phyloP scores from a whole-genome alignment of 2,329 filamentous ascomycete species.

The Conoideocrella luteorostrata region DNA sequence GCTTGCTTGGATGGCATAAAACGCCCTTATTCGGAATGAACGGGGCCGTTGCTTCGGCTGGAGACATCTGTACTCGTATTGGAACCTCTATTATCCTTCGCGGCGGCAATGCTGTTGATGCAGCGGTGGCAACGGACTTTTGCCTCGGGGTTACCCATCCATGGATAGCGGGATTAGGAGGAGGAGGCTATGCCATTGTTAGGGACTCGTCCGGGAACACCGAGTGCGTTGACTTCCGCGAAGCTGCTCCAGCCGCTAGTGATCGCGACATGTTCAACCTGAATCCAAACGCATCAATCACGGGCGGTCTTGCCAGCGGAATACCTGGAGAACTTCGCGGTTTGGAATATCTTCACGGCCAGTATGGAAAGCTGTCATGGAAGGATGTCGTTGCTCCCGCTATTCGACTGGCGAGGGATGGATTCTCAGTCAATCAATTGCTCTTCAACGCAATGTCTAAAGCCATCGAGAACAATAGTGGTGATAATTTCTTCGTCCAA shows the following conservation, averaged over 20 bases:
- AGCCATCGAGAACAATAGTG: too few relatives aligned
- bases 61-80: background rate
- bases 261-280: conserved; percentile 78
- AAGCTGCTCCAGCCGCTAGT: conserved; percentile 76
- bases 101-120: conserved; percentile 71
- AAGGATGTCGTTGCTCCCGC: conserved; percentile 65
- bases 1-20: too few relatives aligned
- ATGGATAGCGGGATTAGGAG: conserved; percentile 78
- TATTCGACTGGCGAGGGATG: conserved; percentile 63
- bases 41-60: background rate
- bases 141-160: conserved; percentile 70
- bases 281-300: conserved; percentile 58
- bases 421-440: conserved; percentile 44
- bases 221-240: conserved; percentile 84
- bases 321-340: conserved; percentile 72
- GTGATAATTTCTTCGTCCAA: conserved; percentile 58
- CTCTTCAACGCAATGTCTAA: conserved; percentile 12
- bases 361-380: conserved; percentile 65
- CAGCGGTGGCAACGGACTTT: conserved; percentile 65
- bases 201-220: conserved; percentile 64
- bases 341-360: conserved; percentile 67
- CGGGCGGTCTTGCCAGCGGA: conserved; percentile 64
- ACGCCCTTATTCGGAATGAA: too few relatives aligned
- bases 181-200: conserved; percentile 84
- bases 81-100: conserved; percentile 10